Evolutionary conservation across 2,329 filamentous ascomycete genomes (phyloP).

Genomic region (Botrytis porri): DNA sequence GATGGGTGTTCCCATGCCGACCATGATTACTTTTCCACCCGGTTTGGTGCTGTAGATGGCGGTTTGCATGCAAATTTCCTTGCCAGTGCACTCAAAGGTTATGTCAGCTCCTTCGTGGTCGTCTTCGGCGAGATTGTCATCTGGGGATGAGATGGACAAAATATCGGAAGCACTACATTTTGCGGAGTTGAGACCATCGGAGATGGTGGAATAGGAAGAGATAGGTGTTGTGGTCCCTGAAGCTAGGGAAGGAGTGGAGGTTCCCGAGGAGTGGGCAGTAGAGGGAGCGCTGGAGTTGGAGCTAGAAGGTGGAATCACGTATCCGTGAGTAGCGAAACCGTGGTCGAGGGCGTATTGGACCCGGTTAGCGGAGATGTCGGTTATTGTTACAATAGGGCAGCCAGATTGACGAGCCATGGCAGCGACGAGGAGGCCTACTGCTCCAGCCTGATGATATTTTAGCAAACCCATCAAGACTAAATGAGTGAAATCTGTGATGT

Average conservation of each 20-base stretch:
- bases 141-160: constrained; percentile 40
- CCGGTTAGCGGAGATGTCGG: constrained; percentile 58
- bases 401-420: constrained; percentile 61
- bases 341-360: constrained; percentile 57
- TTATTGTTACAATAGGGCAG: constrained; percentile 57
- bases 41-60: constrained; percentile 68
- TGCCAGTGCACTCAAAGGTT: constrained; percentile 75
- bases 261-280: constrained; percentile 19
- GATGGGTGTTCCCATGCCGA: constrained; percentile 76
- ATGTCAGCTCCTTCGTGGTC: constrained; percentile 59
- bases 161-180: constrained; percentile 51
- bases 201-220: constrained; percentile 42
- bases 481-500: no score
- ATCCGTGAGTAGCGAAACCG: constrained; percentile 59
- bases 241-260: not conserved
- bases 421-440: constrained; percentile 60
- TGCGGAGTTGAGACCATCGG: constrained; percentile 50
- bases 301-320: constrained; percentile 49
- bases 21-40: constrained; percentile 71
- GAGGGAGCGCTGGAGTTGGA: constrained; percentile 48
- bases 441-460: constrained; percentile 43
- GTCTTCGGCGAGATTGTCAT: constrained; percentile 39
- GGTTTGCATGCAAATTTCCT: constrained; percentile 71
- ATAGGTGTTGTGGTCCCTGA: constrained; percentile 39
- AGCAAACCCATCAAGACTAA: not conserved